These are phyloP conservation scores for Ophiocordyceps camponoti-floridani DNA, from an alignment of 2,329 filamentous ascomycete species.

Conservation along the genomic window DNA sequence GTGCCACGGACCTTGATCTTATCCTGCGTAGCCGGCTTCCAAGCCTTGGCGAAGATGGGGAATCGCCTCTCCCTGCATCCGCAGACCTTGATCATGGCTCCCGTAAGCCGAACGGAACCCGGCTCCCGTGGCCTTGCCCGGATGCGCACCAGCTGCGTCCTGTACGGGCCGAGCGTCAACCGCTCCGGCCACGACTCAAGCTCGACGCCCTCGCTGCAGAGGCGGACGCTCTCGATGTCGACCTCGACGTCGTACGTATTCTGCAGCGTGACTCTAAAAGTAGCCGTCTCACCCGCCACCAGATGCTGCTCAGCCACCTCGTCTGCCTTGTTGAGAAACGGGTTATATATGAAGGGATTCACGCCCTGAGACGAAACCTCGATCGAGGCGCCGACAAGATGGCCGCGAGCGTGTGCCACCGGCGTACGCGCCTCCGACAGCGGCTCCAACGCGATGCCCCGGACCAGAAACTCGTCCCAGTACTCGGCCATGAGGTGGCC, in stretches of 20 bases:
- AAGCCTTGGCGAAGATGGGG: constrained; percentile 62
- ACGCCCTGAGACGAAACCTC: constrained; percentile 39
- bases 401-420: constrained; percentile 43
- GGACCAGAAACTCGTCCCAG: constrained; percentile 91
- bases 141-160: constrained; percentile 62
- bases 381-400: constrained; percentile 30
- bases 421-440: constrained; percentile 40
- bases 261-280: constrained; percentile 70
- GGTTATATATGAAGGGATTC: constrained; percentile 90
- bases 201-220: constrained; percentile 56
- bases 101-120: constrained; percentile 56
- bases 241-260: constrained; percentile 91
- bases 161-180: constrained; percentile 60
- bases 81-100: constrained; percentile 61
- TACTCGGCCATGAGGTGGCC: constrained; percentile 61
- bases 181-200: constrained; percentile 50
- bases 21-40: constrained; percentile 48
- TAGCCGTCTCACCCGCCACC: constrained; percentile 60
- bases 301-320: constrained; percentile 48
- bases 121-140: constrained; percentile 46
- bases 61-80: constrained; percentile 73
- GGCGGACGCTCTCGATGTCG: constrained; percentile 63
- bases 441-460: constrained; percentile 54
- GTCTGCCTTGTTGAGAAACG: constrained; percentile 56
- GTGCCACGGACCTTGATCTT: constrained; percentile 67